These are phyloP conservation scores for Coniosporium tulheliwenetii DNA, from an alignment of 2,329 filamentous ascomycete species.

Conservation along the genomic window DNA sequence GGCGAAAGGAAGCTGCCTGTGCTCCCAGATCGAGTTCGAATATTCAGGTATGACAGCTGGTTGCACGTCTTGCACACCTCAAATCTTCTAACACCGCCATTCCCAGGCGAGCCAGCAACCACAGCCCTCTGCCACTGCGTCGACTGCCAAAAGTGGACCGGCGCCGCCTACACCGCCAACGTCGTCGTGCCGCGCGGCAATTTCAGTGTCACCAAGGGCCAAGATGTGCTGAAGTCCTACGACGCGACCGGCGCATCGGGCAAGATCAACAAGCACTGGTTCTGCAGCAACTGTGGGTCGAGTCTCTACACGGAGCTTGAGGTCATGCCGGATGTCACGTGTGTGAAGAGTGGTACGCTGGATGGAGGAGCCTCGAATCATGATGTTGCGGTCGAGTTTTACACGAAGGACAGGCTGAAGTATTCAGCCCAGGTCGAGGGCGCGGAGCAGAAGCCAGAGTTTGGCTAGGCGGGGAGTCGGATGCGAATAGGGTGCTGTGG, in stretches of 20 bases:
- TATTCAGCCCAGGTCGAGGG: slow-evolving; percentile 28
- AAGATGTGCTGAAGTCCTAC: slow-evolving; percentile 25
- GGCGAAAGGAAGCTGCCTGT: slow-evolving; percentile 15
- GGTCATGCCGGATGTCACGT: slow-evolving; percentile 33
- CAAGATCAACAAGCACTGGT: slow-evolving; percentile 40
- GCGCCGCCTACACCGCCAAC: slow-evolving; percentile 38
- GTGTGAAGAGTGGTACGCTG: slow-evolving; percentile 36
- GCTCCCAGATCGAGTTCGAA: slow-evolving; percentile 11
- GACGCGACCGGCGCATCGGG: slow-evolving; percentile 33
- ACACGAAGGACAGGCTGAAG: slow-evolving; percentile 31
- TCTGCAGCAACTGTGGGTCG: slow-evolving; percentile 37
- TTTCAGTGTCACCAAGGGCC: slow-evolving; percentile 35
- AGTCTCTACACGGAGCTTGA: slow-evolving; percentile 37
- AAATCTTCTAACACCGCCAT: neutral
- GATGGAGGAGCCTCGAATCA: slow-evolving; percentile 31
- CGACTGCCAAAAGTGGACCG: slow-evolving; percentile 40
- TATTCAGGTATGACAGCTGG: slow-evolving; percentile 11
- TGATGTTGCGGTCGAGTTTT: slow-evolving; percentile 36
- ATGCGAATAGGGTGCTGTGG: too few relatives aligned
- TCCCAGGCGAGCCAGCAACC: slow-evolving; percentile 22
- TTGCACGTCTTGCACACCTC: neutral
- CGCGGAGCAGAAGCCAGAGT: slow-evolving; percentile 31
- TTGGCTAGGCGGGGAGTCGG: slow-evolving; percentile 4
- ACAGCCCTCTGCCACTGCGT: slow-evolving; percentile 37
- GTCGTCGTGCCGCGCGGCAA: slow-evolving; percentile 29